Conservation (phyloP, 1,139 yeast genomes). For the Diutina scorzettiae region DNA sequence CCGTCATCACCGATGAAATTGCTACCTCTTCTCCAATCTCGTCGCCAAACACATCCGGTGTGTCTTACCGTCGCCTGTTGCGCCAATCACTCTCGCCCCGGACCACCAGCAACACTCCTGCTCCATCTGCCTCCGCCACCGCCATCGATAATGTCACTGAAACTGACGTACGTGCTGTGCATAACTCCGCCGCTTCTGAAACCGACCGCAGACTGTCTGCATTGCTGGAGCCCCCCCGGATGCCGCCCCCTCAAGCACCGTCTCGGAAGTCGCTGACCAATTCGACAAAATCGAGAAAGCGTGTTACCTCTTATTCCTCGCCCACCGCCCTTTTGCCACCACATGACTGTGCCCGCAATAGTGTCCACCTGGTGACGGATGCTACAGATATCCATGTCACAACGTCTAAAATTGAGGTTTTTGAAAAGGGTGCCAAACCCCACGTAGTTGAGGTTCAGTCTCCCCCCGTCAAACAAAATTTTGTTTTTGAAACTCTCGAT, state of each 20-base stretch:
- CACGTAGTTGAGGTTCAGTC: background rate
- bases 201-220: background rate
- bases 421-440: background rate
- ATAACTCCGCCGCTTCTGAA: background rate
- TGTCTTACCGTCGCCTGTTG: background rate
- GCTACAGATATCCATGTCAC: background rate
- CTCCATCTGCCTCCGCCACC: too few species aligned
- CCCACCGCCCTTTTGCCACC: background rate
- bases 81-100: background rate
- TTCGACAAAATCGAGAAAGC: background rate
- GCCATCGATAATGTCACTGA: too few species aligned
- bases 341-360: background rate
- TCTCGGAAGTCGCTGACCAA: too few species aligned
- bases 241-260: background rate
- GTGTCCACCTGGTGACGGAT: background rate
- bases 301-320: background rate
- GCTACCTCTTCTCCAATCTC: background rate
- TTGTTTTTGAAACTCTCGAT: too few species aligned
- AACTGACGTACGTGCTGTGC: too few species aligned
- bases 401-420: background rate
- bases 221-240: background rate
- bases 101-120: too few species aligned
- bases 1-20: background rate
- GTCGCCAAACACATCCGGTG: background rate
- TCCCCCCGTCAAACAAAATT: too few species aligned